Evolutionary conservation across 2,329 filamentous ascomycete genomes (phyloP), one percentile per base, ranked within the genome.

Genomic region (Aspergillus spinulosporus): DNA sequence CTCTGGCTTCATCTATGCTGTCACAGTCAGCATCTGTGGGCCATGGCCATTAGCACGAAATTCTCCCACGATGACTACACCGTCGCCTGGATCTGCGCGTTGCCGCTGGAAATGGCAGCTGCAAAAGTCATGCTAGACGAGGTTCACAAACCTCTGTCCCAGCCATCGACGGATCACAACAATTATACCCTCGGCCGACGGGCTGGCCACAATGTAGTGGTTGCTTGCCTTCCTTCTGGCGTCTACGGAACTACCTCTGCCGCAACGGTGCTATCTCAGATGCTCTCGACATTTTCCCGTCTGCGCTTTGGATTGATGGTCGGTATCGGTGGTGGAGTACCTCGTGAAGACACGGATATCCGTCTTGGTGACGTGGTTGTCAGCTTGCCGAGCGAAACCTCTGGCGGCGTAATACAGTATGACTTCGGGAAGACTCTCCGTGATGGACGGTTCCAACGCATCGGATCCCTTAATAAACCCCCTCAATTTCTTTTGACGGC

Each of bases 301-400:
- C 6, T 59, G 34, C 39, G 42, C 21, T 58, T 56, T 42, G 53
- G 39, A 14, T 8, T 58, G 29, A 60, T 58, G 45, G 57, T 62
- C 9, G 58, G 59, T 9, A 54, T 62, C 9, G 52, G 55, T 52
- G 60, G 60, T 3, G 62, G 62, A 0, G 59, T 62, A 4, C 62
- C 60, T 1, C 48, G 26, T 5, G 32, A 39, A 5, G 28, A 26
- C 14, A 11, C 28, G 4, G 46, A 39, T 28, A 39, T 49, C 31
- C 46, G 32, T 21, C 46, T 39, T 5, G 34, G 46, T 29, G 46
- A 49, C 8, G 46, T 49, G 2, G 32, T 49, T 12, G 46, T 49
- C 31, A 39, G 46, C 28, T 26, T 28, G 32, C 46, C 46, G 15
- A 37, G 9, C 28, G 34, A 11, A 28, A 37, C 15, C 7, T 57